Conservation (phyloP, 2,329 filamentous ascomycete species). For the Exserohilum rostratum region DNA sequence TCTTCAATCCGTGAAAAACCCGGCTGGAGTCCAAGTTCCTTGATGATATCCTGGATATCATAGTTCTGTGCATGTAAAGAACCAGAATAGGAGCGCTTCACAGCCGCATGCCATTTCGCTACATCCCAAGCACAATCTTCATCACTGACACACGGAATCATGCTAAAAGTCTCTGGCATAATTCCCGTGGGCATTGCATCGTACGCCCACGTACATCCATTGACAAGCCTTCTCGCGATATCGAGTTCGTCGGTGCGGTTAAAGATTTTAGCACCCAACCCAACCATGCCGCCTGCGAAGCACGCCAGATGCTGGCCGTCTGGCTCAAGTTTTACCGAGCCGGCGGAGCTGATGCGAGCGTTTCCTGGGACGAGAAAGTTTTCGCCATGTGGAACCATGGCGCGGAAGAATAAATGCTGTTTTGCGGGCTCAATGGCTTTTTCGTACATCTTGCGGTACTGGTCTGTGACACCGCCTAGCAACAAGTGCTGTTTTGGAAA, state of each 20-base stretch:
- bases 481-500: constrained; percentile 72
- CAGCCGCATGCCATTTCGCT: constrained; percentile 51
- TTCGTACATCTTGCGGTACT: constrained; percentile 76
- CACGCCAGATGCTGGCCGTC: constrained; percentile 60
- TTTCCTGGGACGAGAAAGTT: constrained; percentile 78
- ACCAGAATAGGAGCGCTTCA: constrained; percentile 29
- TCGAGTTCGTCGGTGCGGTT: constrained; percentile 56
- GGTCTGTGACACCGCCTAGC: constrained; percentile 73
- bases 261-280: constrained; percentile 60
- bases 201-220: constrained; percentile 64
- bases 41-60: constrained; percentile 40
- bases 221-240: constrained; percentile 57
- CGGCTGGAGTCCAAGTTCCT: constrained; percentile 48
- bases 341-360: constrained; percentile 49
- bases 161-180: constrained; percentile 59
- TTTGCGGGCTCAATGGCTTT: constrained; percentile 71
- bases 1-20: constrained; percentile 50
- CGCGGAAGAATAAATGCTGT: constrained; percentile 76
- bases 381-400: constrained; percentile 70
- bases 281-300: constrained; percentile 63
- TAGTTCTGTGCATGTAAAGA: constrained; percentile 14
- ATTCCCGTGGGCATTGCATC: constrained; percentile 57
- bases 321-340: constrained; percentile 51
- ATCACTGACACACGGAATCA: constrained; percentile 51
- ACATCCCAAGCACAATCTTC: constrained; percentile 53